Base-by-base conservation (phyloP, 352 stramenopile genomes). In the Nothophytophthora sp. region DNA sequence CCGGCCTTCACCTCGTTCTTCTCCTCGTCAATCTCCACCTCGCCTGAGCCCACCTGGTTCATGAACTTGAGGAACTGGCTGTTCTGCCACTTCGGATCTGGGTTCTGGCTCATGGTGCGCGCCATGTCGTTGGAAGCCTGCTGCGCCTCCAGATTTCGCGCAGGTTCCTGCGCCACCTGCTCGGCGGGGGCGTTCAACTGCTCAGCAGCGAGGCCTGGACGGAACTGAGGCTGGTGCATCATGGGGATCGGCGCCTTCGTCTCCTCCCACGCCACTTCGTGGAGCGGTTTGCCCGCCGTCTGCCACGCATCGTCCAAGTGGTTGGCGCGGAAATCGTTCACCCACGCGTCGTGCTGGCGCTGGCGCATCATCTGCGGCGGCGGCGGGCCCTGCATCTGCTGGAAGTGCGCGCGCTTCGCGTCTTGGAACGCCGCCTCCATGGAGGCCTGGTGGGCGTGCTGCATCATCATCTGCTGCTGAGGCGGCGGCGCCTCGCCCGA, bases 1-100 rank as follows among this genome's bases (percentile, higher is more conserved):
- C 56, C 68, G 18, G 68, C 64, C 15, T 68, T 64, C 30, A 91
- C 82, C 28, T 69, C 65, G 47, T 94, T 94, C 53, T 86, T 85
- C 38, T 80, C 76, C 46, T 95, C 85, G 51, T 92, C 73, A 8
- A 95, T 69, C 53, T 87, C 76, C 5, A 91, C 75, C 57, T 89
- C 69, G 25, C 85, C 85, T 5, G 58, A 63, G 41, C 78, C 74
- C 28, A 95, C 75, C 52, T 92, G 70, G 49, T 91, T 78, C 82
- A 95, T 92, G 43, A 95, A 95, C 55, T 91, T 65, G 36, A 92
- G 64, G 48, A 95, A 95, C 44, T 95, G 76, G 64, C 85, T 95
- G 49, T 92, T 86, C 56, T 95, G 81, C 54, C 70, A 95, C 58
- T 90, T 90, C 2, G 78, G 70, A 50, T 93, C 77, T 8, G 66